Base-by-base conservation (phyloP, 306 rosid species). In the Rosa rugosa region DNA sequence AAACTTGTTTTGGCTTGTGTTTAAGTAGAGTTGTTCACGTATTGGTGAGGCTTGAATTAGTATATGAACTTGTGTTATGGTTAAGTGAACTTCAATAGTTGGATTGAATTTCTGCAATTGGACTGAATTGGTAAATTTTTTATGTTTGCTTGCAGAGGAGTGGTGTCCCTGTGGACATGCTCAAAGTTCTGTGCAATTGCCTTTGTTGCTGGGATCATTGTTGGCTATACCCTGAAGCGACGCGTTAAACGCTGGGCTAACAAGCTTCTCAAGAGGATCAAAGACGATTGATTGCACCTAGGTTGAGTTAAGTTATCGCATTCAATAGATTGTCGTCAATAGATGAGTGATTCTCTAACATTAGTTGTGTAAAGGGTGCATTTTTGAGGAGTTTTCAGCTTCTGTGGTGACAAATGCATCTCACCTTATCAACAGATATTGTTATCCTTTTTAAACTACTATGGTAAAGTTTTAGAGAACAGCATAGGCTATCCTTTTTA, bases 161-260 rank as follows among this genome's bases (percentile, higher is more conserved):
- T 72, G 36, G 82, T 91, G 0, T 91, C 98, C 49, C 78, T 87
- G 50, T 85, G 83, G 90, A 84, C 96, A 5, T 95, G 98, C 87
- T 88, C 97, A 7, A 92, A 95, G 89, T 89, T 90, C 11, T 91
- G 99, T 72, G 86, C 92, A 45, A 11, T 95, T 84, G 91, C 88
- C 82, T 95, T 95, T 82, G 89, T 83, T 72, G 96, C 90, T 65
- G 98, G 98, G 76, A 81, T 88, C 7, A 71, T 93, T 20, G 93
- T 90, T 69, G 98, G 98, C 66, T 95, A 82, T 77, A 83, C 96
- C 4, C 79, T 92, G 23, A 91, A 89, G 81, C 86, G 85, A 13
- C 92, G 91, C 4, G 91, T 92, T n/a, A 84, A 76, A 71, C 82
- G 89, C 23, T 92, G 97, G 99, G 93, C 93, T 22, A 87, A 92